These are phyloP conservation scores for Ceriops decandra DNA, from an alignment of 345 rosid species.

Conservation along the genomic window DNA sequence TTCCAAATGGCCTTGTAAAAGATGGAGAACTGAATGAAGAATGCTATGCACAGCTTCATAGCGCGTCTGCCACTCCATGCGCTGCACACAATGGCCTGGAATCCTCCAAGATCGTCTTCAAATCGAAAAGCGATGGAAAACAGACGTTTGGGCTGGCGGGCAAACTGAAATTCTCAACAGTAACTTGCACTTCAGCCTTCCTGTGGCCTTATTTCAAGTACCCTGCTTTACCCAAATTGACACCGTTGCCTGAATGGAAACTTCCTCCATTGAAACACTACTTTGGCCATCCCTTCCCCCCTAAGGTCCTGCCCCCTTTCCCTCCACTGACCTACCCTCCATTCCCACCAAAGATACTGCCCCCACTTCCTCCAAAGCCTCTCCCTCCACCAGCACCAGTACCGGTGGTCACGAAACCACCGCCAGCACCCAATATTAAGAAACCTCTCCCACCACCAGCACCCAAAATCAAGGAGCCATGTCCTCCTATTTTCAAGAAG, in stretches of 20 bases:
- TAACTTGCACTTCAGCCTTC: constrained; percentile 53
- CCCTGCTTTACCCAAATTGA: constrained; percentile 33
- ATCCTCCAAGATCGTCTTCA: constrained; percentile 50
- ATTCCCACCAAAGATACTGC: not conserved
- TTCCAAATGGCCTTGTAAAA: constrained; percentile 46
- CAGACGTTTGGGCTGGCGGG: constrained; percentile 52
- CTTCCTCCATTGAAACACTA: constrained; percentile 30
- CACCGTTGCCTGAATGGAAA: constrained; percentile 21
- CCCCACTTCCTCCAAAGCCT: constrained; percentile 14
- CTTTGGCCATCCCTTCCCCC: constrained; percentile 20
- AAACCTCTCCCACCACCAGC: constrained; percentile 4
- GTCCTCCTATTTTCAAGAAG: constrained; percentile 11
- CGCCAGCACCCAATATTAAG: constrained; percentile 6
- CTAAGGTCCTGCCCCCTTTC: constrained; percentile 16
- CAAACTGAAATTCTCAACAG: constrained; percentile 56
- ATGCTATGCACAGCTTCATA: constrained; percentile 85
- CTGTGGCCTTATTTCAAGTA: constrained; percentile 45
- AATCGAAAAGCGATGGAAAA: constrained; percentile 38
- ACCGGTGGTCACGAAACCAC: not conserved
- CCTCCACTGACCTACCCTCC: not conserved
- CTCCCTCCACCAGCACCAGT: not conserved
- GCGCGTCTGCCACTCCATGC: constrained; percentile 55
- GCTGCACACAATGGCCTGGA: constrained; percentile 52
- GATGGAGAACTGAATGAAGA: constrained; percentile 59
- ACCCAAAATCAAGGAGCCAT: constrained; percentile 4